Base-by-base conservation (phyloP, 108 stramenopile genomes). In the Pseudonitzschia pungens region DNA sequence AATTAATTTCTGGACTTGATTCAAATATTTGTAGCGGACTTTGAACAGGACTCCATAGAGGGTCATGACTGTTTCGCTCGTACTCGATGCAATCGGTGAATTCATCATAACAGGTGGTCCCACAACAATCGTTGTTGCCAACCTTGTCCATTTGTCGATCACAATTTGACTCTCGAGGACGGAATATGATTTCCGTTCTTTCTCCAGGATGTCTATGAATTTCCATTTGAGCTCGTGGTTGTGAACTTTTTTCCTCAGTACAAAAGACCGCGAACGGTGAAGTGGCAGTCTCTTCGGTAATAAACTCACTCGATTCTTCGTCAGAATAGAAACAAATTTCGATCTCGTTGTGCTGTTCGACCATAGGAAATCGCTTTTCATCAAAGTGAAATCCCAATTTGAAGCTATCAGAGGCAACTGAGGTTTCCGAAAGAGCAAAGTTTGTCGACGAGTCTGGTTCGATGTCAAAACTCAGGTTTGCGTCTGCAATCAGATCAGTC, bases 381-480 rank as follows among this genome's bases (percentile, higher is more conserved):
- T 76, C 75, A 42, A 76, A 63, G n/a, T 69, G 68, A 36, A 69
- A 55, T 16, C 75, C 75, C 15, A 76, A 45, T 67, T 48, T 41
- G 31, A 76, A 57, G 29, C n/a, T 62, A 62, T 7, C 29, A 14
- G 33, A 20, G n/a, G n/a, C n/a, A n/a, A n/a, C n/a, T 40, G n/a
- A 62, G 4, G 14, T 62, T 62, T 42, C 16, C n/a, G n/a, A 14
- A 29, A 5, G 15, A 27, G 21, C 18, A 27, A 15, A 48, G 31
- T 31, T 2, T 52, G 4, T 7, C 6, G 55, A 62, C 31, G 20
- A 60, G 21, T 11, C 20, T 43, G 27, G 44, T 41, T 54, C 54
- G 32, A 24, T 24, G 32, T 41, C 69, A 57, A 42, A 57, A 18
- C 54, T 52, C 65, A n/a, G 32, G 16, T 1, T 40, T 40, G 11